Percentiles rank a stretch among this genome's conserved stretches.
Evolutionary conservation across 2,329 filamentous ascomycete genomes (phyloP).

Genomic region (Niveomyces coronatus): DNA sequence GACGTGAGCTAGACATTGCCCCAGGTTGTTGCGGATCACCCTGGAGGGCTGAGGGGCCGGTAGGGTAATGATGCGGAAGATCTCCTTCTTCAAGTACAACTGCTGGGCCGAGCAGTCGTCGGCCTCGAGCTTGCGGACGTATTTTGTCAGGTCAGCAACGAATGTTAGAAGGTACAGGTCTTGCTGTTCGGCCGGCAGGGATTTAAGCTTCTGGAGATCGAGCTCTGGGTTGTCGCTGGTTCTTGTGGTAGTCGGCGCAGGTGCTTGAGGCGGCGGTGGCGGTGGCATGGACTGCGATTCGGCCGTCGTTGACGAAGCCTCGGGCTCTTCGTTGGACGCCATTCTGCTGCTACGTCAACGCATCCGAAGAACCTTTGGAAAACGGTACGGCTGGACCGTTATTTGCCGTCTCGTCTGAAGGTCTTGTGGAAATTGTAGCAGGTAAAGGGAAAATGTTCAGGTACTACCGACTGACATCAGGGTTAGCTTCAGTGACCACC

Average conservation of each 20-base stretch:
- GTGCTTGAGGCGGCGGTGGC: slow-evolving; percentile 14
- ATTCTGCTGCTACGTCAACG: slow-evolving; percentile 16
- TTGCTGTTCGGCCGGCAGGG: slow-evolving; percentile 87
- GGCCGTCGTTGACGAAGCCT: slow-evolving; percentile 16
- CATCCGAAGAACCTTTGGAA: too few species aligned
- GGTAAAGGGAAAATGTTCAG: too few species aligned
- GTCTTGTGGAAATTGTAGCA: too few species aligned
- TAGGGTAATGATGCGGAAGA: slow-evolving; percentile 86
- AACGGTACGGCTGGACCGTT: too few species aligned
- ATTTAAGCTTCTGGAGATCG: slow-evolving; percentile 79
- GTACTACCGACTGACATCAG: too few species aligned
- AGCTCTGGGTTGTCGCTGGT: slow-evolving; percentile 62
- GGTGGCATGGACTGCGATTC: slow-evolving; percentile 27
- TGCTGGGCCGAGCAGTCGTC: slow-evolving; percentile 85
- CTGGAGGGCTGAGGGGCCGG: slow-evolving; percentile 74
- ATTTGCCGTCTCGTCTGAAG: too few species aligned
- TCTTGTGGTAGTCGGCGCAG: slow-evolving; percentile 18
- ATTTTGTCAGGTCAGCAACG: slow-evolving; percentile 68
- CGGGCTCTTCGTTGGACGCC: slow-evolving; percentile 27
- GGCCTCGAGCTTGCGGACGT: slow-evolving; percentile 62
- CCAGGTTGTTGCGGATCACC: slow-evolving; percentile 82
- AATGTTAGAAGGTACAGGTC: slow-evolving; percentile 89
- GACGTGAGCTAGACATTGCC: slow-evolving; percentile 71
- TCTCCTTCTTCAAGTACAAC: slow-evolving; percentile 83
- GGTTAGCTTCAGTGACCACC: too few species aligned